Percentiles rank a stretch among this genome's conserved stretches.
Evolutionary conservation across 768 basidiomycete genomes (phyloP).

Genomic region (Psilocybe sp.): DNA sequence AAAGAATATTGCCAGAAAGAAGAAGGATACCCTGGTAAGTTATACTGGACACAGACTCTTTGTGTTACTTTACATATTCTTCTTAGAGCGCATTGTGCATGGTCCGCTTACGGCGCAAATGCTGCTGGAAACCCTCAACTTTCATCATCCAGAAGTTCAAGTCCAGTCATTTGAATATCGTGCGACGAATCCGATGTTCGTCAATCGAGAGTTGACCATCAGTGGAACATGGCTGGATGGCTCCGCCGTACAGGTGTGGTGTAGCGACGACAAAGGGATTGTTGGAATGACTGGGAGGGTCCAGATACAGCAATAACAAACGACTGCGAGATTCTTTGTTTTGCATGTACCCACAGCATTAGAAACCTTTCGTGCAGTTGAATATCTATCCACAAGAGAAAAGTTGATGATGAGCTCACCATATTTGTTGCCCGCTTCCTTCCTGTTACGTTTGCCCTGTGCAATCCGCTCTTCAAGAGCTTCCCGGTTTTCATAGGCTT

Average conservation of each 20-base stretch:
- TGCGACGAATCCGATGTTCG: constrained; percentile 63
- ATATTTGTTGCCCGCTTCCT: constrained; percentile 91
- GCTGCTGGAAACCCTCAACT: constrained; percentile 60
- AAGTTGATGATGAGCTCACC: constrained; percentile 41
- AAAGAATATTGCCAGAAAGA: constrained; percentile 61
- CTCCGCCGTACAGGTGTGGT: constrained; percentile 50
- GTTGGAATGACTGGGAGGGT: constrained; percentile 69
- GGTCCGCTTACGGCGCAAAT: constrained; percentile 80
- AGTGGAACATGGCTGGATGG: constrained; percentile 41
- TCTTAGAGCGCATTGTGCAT: constrained; percentile 76
- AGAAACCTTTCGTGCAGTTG: constrained; percentile 26
- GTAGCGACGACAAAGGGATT: constrained; percentile 44
- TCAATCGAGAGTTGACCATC: constrained; percentile 46
- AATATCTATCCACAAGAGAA: background rate
- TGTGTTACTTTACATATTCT: background rate
- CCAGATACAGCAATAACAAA: constrained; percentile 13
- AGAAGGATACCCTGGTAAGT: constrained; percentile 72
- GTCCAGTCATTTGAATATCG: constrained; percentile 64
- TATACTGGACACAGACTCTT: background rate
- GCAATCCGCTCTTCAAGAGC: constrained; percentile 82
- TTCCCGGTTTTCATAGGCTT: constrained; percentile 83
- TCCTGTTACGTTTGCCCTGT: constrained; percentile 77
- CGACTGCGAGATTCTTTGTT: background rate
- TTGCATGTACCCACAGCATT: too few relatives aligned
- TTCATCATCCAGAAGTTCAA: constrained; percentile 44